Evolutionary conservation across 345 rosid genomes (phyloP).

Genomic region (Microcos paniculata): DNA sequence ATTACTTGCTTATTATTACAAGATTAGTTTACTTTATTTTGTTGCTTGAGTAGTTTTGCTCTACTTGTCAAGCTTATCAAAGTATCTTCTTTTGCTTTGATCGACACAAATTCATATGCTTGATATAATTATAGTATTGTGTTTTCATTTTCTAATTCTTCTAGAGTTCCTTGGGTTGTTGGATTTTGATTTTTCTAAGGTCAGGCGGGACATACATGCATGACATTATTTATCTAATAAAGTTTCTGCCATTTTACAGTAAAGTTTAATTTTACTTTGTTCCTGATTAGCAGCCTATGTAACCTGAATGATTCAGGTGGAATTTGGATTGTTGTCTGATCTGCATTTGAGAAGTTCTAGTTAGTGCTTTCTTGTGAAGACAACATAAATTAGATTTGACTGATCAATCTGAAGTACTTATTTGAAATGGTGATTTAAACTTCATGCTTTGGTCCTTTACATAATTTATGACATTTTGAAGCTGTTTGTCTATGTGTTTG

Average conservation of each 20-base stretch:
- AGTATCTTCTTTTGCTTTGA: background rate
- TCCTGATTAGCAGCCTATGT: background rate
- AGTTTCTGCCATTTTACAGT: background rate
- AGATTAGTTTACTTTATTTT: background rate
- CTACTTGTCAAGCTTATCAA: constrained; percentile 10
- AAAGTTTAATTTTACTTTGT: background rate
- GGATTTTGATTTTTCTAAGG: background rate
- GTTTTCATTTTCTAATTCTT: background rate
- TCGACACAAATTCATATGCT: background rate
- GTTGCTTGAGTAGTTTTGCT: background rate
- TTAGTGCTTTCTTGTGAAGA: background rate
- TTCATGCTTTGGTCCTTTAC: background rate
- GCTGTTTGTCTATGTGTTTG: background rate
- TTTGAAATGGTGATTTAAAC: background rate
- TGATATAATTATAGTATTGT: background rate
- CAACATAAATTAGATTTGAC: background rate
- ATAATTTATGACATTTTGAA: background rate
- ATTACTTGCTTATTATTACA: background rate
- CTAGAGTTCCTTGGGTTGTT: background rate
- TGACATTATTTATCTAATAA: background rate
- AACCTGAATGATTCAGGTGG: background rate
- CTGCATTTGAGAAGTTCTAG: background rate
- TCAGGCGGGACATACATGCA: background rate
- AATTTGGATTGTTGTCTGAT: background rate
- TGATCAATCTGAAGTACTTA: background rate